phyloP scores from a whole-genome alignment of 1,139 yeast species.

The Kurtzmaniella quercitrusa region DNA sequence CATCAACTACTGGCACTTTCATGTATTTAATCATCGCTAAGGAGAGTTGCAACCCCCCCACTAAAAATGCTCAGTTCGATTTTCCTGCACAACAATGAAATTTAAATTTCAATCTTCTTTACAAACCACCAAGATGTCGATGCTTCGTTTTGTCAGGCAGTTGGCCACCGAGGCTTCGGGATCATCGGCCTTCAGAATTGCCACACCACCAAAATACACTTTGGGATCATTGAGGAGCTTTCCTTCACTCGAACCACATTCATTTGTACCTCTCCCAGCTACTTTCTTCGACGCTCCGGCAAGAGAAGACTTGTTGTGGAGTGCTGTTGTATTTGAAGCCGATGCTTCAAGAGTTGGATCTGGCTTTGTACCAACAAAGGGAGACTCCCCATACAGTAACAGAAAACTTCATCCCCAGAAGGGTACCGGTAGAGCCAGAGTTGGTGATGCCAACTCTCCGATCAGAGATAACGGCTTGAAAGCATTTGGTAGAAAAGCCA shows the following conservation, averaged over 20 bases:
- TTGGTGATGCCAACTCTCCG: constrained; percentile 95
- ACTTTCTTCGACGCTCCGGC: constrained; percentile 66
- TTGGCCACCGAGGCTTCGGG: constrained; percentile 28
- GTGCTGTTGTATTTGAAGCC: constrained; percentile 89
- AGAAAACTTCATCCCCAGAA: constrained; percentile 83
- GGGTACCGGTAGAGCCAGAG: constrained; percentile 93
- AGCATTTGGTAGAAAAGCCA: constrained; percentile 83
- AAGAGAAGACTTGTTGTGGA: constrained; percentile 91
- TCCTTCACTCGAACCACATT: constrained; percentile 84
- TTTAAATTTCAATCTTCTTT: neutral
- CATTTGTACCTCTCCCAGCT: constrained; percentile 72
- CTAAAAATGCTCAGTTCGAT: neutral
- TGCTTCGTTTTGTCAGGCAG: constrained; percentile 20
- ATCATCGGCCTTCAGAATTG: constrained; percentile 20
- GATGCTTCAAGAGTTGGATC: constrained; percentile 89
- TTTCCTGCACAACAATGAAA: neutral
- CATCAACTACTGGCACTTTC: too few relatives aligned
- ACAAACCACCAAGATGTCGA: neutral
- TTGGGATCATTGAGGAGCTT: constrained; percentile 78
- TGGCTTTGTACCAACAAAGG: constrained; percentile 78
- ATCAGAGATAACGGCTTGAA: constrained; percentile 85
- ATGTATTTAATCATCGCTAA: too few relatives aligned
- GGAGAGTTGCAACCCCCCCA: too few relatives aligned
- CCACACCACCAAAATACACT: constrained; percentile 67
- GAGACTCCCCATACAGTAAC: constrained; percentile 83